A percentile compares a stretch with the other conserved stretches of the same genome.
phyloP scores from a whole-genome alignment of 441 rosid genomes.

The Bruguiera hainesii region DNA sequence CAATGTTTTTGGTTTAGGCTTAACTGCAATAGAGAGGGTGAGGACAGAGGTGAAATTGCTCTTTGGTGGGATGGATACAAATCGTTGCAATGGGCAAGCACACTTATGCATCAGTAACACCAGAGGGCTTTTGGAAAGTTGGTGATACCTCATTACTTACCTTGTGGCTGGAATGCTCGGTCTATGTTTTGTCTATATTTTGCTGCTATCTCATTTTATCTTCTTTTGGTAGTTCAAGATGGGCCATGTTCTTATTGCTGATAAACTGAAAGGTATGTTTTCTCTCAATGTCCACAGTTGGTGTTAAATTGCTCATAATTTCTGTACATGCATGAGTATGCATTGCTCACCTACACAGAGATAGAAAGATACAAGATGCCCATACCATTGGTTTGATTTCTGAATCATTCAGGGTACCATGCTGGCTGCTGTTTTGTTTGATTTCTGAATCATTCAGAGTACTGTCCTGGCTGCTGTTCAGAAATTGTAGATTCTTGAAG shows the following conservation, averaged over 20 bases:
- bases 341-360: too few relatives aligned
- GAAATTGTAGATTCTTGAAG: too few relatives aligned
- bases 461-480: slow-evolving; percentile 57
- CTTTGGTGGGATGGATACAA: slow-evolving; percentile 74
- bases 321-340: not conserved
- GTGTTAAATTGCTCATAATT: not conserved
- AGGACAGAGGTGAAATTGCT: slow-evolving; percentile 69
- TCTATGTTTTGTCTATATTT: slow-evolving; percentile 1
- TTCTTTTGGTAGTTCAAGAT: slow-evolving; percentile 54
- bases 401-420: slow-evolving; percentile 43
- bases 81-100: slow-evolving; percentile 63
- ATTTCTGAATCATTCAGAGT: slow-evolving; percentile 32
- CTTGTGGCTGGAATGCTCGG: not conserved
- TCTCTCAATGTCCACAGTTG: not conserved
- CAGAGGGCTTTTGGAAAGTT: slow-evolving; percentile 88
- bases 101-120: slow-evolving; percentile 63
- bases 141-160: slow-evolving; percentile 9
- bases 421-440: slow-evolving; percentile 23
- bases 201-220: slow-evolving; percentile 9
- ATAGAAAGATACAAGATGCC: too few relatives aligned
- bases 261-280: slow-evolving; percentile 50
- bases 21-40: slow-evolving; percentile 56
- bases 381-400: not conserved
- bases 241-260: slow-evolving; percentile 70
- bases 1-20: slow-evolving; percentile 75